Base-by-base conservation (phyloP, 225 moss, liverwort and hornwort genomes). In the Antitrichia curtipendula region DNA sequence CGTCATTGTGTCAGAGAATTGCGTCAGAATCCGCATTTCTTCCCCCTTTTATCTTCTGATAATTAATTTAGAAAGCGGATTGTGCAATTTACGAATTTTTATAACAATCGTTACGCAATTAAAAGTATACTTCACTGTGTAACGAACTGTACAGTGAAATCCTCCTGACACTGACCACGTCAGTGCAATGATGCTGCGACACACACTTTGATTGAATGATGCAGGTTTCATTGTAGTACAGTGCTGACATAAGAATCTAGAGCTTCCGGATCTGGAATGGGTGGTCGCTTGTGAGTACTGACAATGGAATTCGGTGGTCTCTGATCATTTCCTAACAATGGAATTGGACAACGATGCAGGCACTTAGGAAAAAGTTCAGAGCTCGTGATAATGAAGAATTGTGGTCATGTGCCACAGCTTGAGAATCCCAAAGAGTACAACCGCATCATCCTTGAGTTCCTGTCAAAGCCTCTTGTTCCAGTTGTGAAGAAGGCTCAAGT, bases 401-500 rank as follows among this genome's bases (percentile, higher is more conserved):
- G 90, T 57, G 92, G 90, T 7, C 92, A 92, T 77, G 86, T 89
- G 34, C 92, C 92, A 14, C 90, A 90, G 31, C 27, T 85, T 63
- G 92, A 92, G 81, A 90, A 87, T 80, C 87, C 92, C 13, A 92
- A 74, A 82, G 90, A 90, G 77, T 92, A 84, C 86, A 92, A 92
- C 80, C 87, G 84, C 62, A 88, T 87, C 72, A 22, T 92, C 63
- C 53, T 78, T 19, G 83, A 88, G 69, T 92, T 90, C 69, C 82
- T 92, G 50, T 64, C 40, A 45, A 87, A 71, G 81, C 73, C 85
- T 22, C 81, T 84, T 38, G 73, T 86, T 66, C 59, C 86, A 9
- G 38, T 80, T 23, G 58, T 86, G 32, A 89, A 84, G 45, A 86
- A 80, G 62, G 65, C 72, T 72, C 88, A 91, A 80, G 79, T 86